phyloP scores from a whole-genome alignment of 169 alveolate species.

The Amoebophrya sp. region DNA sequence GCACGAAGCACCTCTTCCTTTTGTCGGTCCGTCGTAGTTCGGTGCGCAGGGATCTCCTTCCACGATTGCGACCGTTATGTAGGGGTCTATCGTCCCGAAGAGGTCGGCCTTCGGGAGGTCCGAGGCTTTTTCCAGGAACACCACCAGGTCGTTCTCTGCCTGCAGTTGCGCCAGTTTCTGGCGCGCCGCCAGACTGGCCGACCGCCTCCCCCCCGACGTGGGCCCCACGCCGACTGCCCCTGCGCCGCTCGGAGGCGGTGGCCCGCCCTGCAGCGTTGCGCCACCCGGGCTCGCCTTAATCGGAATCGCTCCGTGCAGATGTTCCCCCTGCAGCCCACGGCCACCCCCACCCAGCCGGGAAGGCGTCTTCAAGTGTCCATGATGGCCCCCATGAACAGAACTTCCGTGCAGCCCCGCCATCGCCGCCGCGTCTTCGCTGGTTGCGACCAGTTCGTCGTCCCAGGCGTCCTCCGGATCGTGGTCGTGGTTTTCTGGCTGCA shows the following conservation, averaged over 20 bases:
- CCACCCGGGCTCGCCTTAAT: too few relatives aligned
- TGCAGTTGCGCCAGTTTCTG: background rate
- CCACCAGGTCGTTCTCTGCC: background rate
- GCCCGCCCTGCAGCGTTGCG: too few relatives aligned
- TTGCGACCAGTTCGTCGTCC: background rate
- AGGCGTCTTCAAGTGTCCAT: too few relatives aligned
- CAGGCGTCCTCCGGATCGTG: background rate
- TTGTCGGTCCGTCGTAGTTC: background rate
- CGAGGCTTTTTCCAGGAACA: background rate
- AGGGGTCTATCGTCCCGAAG: background rate
- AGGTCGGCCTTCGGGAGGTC: background rate
- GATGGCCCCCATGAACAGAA: too few relatives aligned
- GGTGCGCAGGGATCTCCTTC: background rate
- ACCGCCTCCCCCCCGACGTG: too few relatives aligned
- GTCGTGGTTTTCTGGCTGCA: background rate
- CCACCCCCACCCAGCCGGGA: too few relatives aligned
- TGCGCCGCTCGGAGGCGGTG: too few relatives aligned
- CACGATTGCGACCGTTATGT: background rate
- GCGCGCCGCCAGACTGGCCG: background rate
- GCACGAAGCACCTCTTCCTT: background rate
- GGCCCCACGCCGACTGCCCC: too few relatives aligned
- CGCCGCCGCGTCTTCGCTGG: background rate
- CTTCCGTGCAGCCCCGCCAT: too few relatives aligned
- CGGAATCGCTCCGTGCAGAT: too few relatives aligned
- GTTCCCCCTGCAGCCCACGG: too few relatives aligned